phyloP scores from a whole-genome alignment of 148 eudicot genomes.

The Vaccinium corymbosum region DNA sequence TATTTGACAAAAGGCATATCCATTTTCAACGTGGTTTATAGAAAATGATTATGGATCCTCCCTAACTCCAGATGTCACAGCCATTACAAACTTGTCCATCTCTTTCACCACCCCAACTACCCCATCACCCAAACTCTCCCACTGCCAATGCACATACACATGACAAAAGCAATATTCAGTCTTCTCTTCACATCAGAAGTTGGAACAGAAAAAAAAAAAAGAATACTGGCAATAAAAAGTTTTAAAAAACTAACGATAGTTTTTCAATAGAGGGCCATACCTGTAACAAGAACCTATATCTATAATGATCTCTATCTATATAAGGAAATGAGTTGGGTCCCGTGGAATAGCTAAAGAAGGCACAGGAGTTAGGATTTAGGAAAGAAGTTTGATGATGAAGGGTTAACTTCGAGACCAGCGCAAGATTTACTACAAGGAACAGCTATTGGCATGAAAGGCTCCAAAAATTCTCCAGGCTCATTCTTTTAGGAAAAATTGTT shows the following conservation, averaged over 20 bases:
- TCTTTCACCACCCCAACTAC: neutral
- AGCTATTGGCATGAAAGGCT: neutral
- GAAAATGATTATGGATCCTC: neutral
- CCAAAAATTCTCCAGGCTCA: neutral
- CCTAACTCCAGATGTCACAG: neutral
- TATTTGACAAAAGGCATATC: neutral
- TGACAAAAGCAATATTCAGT: neutral
- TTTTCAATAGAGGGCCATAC: neutral
- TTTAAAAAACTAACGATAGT: neutral
- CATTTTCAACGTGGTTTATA: neutral
- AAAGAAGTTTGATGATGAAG: neutral
- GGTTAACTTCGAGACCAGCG: neutral
- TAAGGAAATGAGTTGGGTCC: neutral
- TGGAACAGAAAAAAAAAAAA: too few species aligned
- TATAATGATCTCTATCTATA: neutral
- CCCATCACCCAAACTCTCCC: neutral
- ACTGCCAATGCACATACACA: neutral
- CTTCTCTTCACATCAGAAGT: neutral
- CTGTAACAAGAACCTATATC: neutral
- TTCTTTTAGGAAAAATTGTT: neutral
- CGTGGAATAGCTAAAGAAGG: neutral
- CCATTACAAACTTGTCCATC: neutral
- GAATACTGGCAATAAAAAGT: too few species aligned
- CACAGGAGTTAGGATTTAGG: neutral
- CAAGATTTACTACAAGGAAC: neutral